Base-by-base conservation (phyloP, 371 early-diverging fungal genomes). In the Haplosporangium sp. region DNA sequence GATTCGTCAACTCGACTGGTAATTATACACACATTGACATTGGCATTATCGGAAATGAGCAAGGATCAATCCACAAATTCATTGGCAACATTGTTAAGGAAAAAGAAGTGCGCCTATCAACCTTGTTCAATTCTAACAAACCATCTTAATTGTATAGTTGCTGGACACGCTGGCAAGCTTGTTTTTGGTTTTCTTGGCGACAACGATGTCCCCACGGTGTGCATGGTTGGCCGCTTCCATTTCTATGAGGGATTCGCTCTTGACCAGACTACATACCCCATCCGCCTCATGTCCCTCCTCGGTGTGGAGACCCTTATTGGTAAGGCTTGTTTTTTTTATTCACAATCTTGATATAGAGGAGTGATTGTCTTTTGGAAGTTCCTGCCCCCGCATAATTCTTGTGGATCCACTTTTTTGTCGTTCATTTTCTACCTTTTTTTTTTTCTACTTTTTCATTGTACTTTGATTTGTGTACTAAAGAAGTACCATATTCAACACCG, bases 81-180 rank as follows among this genome's bases (percentile, higher is more conserved):
- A 29, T 29, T 45, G 46, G 9, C n/a, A 36, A 7, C 11, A 21
- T 45, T 45, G 29, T 29, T 29, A 4, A 29, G 29, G 4, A 29
- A 29, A 29, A 29, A 29, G 29, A 4, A 29, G 29, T 29, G 29
- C 29, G 29, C 29, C 4, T 29, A 29, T 29, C 29, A 29, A 29
- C 29, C 29, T 29, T 29, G 29, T 29, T 4, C 29, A 18, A 21
- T 51, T 43, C 37, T 29, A 20, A 47, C 42, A 20, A 56, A 38
- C 36, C 50, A 46, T 23, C 53, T 20, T n/a, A 48, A 8, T 55
- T 38, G 20, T 21, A 4, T 67, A 91, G 96, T 95, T 41, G 87
- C 82, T 43, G 97, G 98, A 20, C 98, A 98, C 76, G 91, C 88
- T 47, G 96, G 97, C 55, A 94, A 96, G 81, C 89, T 98, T 42